Percentiles rank a stretch among this genome's conserved stretches.
phyloP scores from a whole-genome alignment of 2,329 filamentous ascomycete genomes.

The Diplocarpon rosae region DNA sequence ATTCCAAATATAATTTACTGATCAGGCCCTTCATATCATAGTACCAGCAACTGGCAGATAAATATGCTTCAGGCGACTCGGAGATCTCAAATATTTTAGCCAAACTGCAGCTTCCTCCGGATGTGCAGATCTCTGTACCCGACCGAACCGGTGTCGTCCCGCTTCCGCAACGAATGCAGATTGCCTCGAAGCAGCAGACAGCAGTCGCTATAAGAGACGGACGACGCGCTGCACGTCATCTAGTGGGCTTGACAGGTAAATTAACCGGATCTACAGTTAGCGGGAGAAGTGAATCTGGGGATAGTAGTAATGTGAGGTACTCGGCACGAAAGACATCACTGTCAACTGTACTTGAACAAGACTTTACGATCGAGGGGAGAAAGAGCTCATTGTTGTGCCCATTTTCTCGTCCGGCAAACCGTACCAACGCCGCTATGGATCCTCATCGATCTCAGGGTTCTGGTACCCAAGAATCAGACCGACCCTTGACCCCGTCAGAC shows the following conservation, averaged over 20 bases:
- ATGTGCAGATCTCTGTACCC: slow-evolving; percentile 20
- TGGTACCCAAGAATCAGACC: slow-evolving; percentile 19
- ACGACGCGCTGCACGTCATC: slow-evolving; percentile 43
- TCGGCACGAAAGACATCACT: slow-evolving; percentile 41
- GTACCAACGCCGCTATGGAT: slow-evolving; percentile 13
- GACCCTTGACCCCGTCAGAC: slow-evolving; percentile 21
- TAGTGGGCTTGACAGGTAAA: slow-evolving; percentile 36
- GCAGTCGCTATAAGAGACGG: slow-evolving; percentile 55
- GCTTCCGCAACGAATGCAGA: slow-evolving; percentile 21
- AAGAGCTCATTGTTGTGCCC: slow-evolving; percentile 73
- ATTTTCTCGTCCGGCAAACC: slow-evolving; percentile 40
- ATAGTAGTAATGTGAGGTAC: slow-evolving; percentile 29
- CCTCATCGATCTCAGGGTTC: slow-evolving; percentile 11
- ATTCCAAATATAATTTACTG: slow-evolving; percentile 1
- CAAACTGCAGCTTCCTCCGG: slow-evolving; percentile 54
- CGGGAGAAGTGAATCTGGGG: slow-evolving; percentile 31
- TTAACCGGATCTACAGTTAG: slow-evolving; percentile 33
- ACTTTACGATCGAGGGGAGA: slow-evolving; percentile 80
- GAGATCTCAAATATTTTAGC: slow-evolving; percentile 57
- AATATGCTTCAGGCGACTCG: slow-evolving; percentile 53
- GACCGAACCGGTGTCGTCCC: slow-evolving; percentile 24
- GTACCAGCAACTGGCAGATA: slow-evolving; percentile 56
- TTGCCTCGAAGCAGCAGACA: slow-evolving; percentile 41
- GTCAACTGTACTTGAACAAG: slow-evolving; percentile 65
- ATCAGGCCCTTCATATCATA: slow-evolving; percentile 23